These are phyloP conservation scores for Ananas comosus DNA, from an alignment of 176 grass and related monocot species.

Conservation along the genomic window DNA sequence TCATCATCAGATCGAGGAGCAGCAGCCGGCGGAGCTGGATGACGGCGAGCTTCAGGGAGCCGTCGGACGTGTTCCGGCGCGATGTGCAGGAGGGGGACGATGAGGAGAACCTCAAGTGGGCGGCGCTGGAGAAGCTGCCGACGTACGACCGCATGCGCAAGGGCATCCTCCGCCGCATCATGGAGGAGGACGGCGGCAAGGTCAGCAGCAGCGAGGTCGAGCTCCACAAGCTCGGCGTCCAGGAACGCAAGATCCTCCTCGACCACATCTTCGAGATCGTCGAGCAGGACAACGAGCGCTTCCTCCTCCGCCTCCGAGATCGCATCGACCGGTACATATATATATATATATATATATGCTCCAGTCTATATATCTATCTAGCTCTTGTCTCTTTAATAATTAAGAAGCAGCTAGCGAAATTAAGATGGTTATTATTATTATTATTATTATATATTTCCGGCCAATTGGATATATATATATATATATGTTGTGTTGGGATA, in stretches of 20 bases:
- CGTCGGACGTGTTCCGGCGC: constrained; percentile 30
- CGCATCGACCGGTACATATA: constrained; percentile 55
- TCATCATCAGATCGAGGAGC: constrained; percentile 2
- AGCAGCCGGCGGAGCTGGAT: constrained; percentile 23
- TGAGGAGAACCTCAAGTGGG: constrained; percentile 85
- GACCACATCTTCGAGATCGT: constrained; percentile 47
- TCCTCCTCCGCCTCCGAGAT: constrained; percentile 33
- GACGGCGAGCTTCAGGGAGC: constrained; percentile 16
- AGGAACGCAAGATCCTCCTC: constrained; percentile 29
- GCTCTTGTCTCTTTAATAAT: too few relatives aligned
- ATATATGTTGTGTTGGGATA: too few relatives aligned
- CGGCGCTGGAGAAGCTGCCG: constrained; percentile 86
- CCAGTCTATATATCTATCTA: too few relatives aligned
- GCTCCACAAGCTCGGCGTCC: constrained; percentile 30
- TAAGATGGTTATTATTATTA: too few relatives aligned
- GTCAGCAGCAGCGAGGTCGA: constrained; percentile 31
- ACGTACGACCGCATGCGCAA: constrained; percentile 75
- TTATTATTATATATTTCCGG: too few relatives aligned
- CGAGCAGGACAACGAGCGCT: constrained; percentile 66
- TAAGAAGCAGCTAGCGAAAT: too few relatives aligned
- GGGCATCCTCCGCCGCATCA: constrained; percentile 33
- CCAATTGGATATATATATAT: too few relatives aligned
- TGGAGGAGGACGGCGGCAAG: constrained; percentile 5
- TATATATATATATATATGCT: too few relatives aligned
- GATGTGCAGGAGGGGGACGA: constrained; percentile 29